Evolutionary conservation across 805 yeast species (phyloP).

Genomic region (Saccharomycopsis olivae): DNA sequence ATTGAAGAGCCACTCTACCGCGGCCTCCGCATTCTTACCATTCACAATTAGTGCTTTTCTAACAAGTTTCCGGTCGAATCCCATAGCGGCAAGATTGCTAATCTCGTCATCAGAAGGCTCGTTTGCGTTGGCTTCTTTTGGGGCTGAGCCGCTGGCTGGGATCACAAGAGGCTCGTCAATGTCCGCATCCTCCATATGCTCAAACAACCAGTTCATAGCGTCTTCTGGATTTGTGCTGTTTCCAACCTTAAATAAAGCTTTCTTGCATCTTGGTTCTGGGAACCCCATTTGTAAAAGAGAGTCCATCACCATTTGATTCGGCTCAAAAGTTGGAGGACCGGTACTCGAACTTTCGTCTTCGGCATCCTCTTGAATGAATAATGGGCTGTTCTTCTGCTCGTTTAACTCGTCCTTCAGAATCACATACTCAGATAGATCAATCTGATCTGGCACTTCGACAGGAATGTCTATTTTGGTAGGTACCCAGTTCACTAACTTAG

Average conservation of each 20-base stretch:
- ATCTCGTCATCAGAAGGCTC: slow-evolving; percentile 31
- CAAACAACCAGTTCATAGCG: slow-evolving; percentile 87
- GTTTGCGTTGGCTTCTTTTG: slow-evolving; percentile 6
- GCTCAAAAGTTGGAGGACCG: slow-evolving; percentile 29
- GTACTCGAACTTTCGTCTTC: slow-evolving; percentile 20
- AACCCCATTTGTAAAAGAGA: slow-evolving; percentile 81
- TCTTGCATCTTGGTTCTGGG: slow-evolving; percentile 48
- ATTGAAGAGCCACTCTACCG: slow-evolving; percentile 85
- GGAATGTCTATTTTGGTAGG: slow-evolving; percentile 78
- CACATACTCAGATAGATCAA: slow-evolving; percentile 35
- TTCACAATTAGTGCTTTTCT: slow-evolving; percentile 58
- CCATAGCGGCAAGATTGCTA: slow-evolving; percentile 57
- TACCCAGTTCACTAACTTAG: slow-evolving; percentile 79
- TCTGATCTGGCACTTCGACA: slow-evolving; percentile 34
- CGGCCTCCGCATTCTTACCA: slow-evolving; percentile 52
- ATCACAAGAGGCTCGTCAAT: slow-evolving; percentile 53
- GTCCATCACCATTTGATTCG: slow-evolving; percentile 45
- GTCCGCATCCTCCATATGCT: slow-evolving; percentile 76
- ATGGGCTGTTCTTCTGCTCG: slow-evolving; percentile 27
- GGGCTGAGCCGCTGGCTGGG: slow-evolving; percentile 19
- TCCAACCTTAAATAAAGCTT: slow-evolving; percentile 66
- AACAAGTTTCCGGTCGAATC: slow-evolving; percentile 58
- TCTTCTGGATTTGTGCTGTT: slow-evolving; percentile 46
- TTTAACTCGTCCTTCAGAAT: neutral
- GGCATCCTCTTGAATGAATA: slow-evolving; percentile 26